Conservation (phyloP, 1,284 basidiomycete species). For the Leucoagaricus sp. region DNA sequence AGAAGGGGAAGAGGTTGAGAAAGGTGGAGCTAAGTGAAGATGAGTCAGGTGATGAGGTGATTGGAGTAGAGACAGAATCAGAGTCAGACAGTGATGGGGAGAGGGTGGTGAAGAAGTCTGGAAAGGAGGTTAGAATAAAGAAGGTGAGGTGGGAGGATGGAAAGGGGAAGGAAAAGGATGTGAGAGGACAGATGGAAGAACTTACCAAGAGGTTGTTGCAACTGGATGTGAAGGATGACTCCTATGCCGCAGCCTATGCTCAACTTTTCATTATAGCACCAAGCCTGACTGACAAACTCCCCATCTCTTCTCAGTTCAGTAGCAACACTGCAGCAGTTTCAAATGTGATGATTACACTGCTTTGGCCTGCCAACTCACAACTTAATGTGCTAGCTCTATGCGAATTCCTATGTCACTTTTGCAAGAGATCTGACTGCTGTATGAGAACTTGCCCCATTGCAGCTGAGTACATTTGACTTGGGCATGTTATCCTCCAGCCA, state of each 20-base stretch:
- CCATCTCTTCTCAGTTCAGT: neutral
- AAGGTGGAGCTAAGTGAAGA: neutral
- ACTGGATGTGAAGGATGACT: slow-evolving; percentile 5
- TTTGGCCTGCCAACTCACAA: too few species aligned
- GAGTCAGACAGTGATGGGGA: neutral
- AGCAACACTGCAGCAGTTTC: neutral
- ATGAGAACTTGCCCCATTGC: neutral
- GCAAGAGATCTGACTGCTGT: neutral
- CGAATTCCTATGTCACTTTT: too few species aligned
- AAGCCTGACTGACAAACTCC: neutral
- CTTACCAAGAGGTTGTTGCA: slow-evolving; percentile 2
- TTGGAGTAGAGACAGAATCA: neutral
- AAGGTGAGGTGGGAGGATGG: slow-evolving; percentile 3
- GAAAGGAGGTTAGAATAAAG: slow-evolving; percentile 6
- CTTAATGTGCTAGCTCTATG: neutral
- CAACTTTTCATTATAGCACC: slow-evolving; percentile 1
- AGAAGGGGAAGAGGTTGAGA: neutral
- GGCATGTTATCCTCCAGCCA: neutral
- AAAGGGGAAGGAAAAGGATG: neutral
- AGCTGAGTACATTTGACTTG: too few species aligned
- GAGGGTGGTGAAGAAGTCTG: neutral
- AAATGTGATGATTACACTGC: neutral
- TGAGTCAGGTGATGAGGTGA: neutral
- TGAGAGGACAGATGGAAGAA: slow-evolving; percentile 6
- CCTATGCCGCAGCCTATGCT: neutral